phyloP scores from a whole-genome alignment of 1,139 yeast species.

The Blastobotrys niveus region DNA sequence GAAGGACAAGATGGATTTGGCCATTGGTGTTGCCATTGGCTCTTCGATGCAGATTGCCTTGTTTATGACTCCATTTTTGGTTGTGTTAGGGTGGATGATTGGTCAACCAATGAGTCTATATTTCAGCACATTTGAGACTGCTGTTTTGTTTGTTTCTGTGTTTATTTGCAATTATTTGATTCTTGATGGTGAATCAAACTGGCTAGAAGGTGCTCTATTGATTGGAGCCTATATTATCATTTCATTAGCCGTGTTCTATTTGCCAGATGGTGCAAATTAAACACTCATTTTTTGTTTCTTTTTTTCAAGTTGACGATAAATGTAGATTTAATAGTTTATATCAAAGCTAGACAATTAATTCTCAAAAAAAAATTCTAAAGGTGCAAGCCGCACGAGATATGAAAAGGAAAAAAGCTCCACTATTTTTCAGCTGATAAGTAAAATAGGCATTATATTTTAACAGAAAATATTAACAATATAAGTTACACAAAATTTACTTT shows the following conservation, averaged over 20 bases:
- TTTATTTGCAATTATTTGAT: constrained; percentile 82
- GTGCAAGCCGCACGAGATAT: no score
- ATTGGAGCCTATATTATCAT: constrained; percentile 78
- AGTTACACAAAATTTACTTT: constrained; percentile 15
- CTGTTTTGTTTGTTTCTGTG: constrained; percentile 80
- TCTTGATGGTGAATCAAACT: constrained; percentile 89
- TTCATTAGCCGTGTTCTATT: constrained; percentile 82
- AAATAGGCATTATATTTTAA: neutral
- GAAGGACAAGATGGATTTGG: constrained; percentile 96
- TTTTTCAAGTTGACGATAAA: neutral
- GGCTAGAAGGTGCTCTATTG: constrained; percentile 95
- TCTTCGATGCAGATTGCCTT: constrained; percentile 91
- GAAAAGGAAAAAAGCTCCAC: neutral
- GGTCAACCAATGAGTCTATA: constrained; percentile 90
- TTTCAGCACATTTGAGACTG: constrained; percentile 90
- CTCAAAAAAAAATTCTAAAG: no score
- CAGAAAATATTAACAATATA: constrained; percentile 1
- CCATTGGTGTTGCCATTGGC: constrained; percentile 97
- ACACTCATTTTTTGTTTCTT: neutral
- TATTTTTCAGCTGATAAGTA: neutral
- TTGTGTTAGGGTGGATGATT: constrained; percentile 82
- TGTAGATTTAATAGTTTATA: no score
- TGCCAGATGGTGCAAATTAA: constrained; percentile 49
- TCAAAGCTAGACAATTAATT: no score
- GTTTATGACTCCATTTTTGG: constrained; percentile 93